phyloP scores from a whole-genome alignment of 2,329 filamentous ascomycete genomes.

The Trichoderma oligosporum region DNA sequence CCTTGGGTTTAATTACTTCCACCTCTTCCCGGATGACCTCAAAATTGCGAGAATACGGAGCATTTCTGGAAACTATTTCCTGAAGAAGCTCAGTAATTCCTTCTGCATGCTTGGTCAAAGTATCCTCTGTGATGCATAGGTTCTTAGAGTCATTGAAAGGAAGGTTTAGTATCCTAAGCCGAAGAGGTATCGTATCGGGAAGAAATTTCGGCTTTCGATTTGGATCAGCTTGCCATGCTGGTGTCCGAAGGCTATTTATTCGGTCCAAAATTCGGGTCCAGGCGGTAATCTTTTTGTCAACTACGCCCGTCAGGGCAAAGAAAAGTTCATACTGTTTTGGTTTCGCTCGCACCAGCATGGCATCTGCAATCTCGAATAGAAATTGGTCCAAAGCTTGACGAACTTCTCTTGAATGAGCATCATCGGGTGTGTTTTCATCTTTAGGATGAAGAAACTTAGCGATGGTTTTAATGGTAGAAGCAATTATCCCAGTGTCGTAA shows the following conservation, averaged over 20 bases:
- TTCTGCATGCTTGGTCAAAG: neutral
- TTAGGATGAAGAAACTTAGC: neutral
- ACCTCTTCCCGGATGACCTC: neutral
- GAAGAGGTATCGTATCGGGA: conserved; percentile 6
- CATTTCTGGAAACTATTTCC: neutral
- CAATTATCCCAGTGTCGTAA: neutral
- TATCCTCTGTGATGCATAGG: neutral
- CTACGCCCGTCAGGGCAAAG: neutral
- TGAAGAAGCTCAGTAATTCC: neutral
- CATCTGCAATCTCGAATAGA: neutral
- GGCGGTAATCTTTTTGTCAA: neutral
- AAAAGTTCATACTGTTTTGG: neutral
- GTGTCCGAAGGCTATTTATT: conserved; percentile 3
- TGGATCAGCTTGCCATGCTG: conserved; percentile 10
- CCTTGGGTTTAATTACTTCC: neutral
- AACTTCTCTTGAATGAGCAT: neutral
- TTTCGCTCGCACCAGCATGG: neutral
- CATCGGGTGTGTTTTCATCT: too few relatives aligned
- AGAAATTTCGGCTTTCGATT: conserved; percentile 1
- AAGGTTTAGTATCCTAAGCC: neutral
- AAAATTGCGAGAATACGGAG: neutral
- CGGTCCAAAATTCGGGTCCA: neutral
- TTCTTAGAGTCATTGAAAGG: neutral
- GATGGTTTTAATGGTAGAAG: neutral
- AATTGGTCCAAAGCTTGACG: neutral